Evolutionary conservation across 2,329 filamentous ascomycete species (phyloP).

Genomic region (Remersonia thermophila): DNA sequence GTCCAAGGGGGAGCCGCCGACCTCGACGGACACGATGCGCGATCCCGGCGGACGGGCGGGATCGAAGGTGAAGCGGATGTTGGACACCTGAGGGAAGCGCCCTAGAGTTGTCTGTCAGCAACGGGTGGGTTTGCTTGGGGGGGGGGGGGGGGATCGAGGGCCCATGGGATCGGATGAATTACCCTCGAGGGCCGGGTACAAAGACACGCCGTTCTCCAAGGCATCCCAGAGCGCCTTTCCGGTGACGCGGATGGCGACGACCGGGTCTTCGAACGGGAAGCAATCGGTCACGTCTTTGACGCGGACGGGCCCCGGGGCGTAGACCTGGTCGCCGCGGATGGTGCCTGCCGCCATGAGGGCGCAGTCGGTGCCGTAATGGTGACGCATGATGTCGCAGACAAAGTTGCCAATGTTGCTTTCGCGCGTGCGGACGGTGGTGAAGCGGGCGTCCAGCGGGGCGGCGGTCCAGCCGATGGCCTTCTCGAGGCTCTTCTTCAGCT

Average conservation of each 20-base stretch:
- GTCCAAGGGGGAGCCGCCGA: conserved; percentile 51
- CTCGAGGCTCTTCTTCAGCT: conserved; percentile 63
- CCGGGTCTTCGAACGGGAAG: conserved; percentile 86
- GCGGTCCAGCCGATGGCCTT: conserved; percentile 77
- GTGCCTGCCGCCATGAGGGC: conserved; percentile 76
- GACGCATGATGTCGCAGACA: conserved; percentile 81
- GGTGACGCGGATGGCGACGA: conserved; percentile 60
- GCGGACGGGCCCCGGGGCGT: conserved; percentile 64
- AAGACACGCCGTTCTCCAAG: conserved; percentile 69
- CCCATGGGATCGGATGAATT: background rate
- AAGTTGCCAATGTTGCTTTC: conserved; percentile 88
- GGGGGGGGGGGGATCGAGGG: background rate
- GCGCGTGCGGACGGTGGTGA: conserved; percentile 62
- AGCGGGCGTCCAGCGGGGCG: conserved; percentile 72
- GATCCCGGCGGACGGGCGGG: conserved; percentile 45
- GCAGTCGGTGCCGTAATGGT: conserved; percentile 70
- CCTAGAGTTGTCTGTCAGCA: conserved; percentile 18
- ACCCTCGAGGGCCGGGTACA: conserved; percentile 73
- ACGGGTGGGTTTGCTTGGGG: background rate
- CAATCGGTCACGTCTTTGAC: conserved; percentile 78
- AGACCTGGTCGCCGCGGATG: conserved; percentile 79
- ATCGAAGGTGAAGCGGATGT: conserved; percentile 65
- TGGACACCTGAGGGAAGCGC: conserved; percentile 76
- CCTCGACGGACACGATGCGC: conserved; percentile 49
- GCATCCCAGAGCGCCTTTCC: conserved; percentile 67